A percentile compares a stretch with the other conserved stretches of the same genome.
phyloP scores from a whole-genome alignment of 208 protist genomes.

The Trypanosoma brucei region DNA sequence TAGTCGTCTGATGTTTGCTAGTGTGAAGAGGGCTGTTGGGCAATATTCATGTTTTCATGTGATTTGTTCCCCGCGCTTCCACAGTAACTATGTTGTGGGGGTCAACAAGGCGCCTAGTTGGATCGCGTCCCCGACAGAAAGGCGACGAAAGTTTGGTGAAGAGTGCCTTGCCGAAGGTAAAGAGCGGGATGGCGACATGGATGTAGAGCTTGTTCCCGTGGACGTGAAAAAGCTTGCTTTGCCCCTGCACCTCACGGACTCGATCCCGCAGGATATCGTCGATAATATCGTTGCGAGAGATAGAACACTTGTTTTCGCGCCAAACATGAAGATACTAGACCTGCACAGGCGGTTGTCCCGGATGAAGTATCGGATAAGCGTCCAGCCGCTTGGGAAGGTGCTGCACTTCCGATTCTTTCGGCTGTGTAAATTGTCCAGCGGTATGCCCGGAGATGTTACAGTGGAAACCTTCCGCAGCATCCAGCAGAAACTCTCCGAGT shows the following conservation, averaged over 20 bases:
- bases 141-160: constrained; percentile 11
- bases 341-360: constrained; percentile 18
- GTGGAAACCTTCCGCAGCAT: constrained; percentile 17
- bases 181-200: constrained; percentile 6
- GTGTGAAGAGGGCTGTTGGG: too few relatives aligned
- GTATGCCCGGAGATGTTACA: constrained; percentile 12
- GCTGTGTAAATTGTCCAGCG: background rate
- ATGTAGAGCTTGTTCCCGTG: constrained; percentile 20
- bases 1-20: too few relatives aligned
- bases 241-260: constrained; percentile 43
- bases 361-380: constrained; percentile 22
- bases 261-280: constrained; percentile 39
- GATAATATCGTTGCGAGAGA: constrained; percentile 35
- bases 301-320: constrained; percentile 35
- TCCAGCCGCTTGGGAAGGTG: constrained; percentile 32
- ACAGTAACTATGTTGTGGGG: too few relatives aligned
- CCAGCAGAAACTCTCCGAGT: constrained; percentile 29
- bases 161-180: constrained; percentile 12
- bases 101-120: too few relatives aligned
- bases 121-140: background rate
- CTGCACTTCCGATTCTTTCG: constrained; percentile 51
- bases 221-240: constrained; percentile 27
- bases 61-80: too few relatives aligned
- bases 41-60: too few relatives aligned
- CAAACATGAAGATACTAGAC: constrained; percentile 13